Base-by-base conservation (phyloP, 768 basidiomycete genomes). In the Asterophora parasitica region DNA sequence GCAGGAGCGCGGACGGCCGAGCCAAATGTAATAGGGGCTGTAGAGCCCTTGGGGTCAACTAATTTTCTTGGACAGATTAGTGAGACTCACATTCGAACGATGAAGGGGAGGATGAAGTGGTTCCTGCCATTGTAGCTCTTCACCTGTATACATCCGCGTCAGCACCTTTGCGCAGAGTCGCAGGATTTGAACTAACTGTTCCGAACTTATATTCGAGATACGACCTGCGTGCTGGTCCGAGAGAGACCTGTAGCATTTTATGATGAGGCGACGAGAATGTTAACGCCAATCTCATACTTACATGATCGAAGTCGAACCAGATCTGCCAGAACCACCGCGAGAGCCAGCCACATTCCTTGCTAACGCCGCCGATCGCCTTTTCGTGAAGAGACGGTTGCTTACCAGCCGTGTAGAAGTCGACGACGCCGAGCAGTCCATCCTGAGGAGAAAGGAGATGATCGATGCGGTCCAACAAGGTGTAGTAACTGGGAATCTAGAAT, bases 161-260 rank as follows among this genome's bases (percentile, higher is more conserved):
- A 36, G n/a, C 41, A 7, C 20, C 33, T 13, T 40, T 7, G 16
- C 15, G 8, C 23, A 27, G 12, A 12, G 15, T 50, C 6, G 1
- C 20, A 16, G 9, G 34, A 44, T 7, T 19, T 20, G 26, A 23
- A 66, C 71, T 43, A 37, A 83, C 78, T 20, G 86, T 88, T 33
- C 85, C 85, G 64, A 88, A 88, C 48, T 78, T 79, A 64, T 88
- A 85, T 62, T 90, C 87, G 28, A 89, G 73, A 61, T 88, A 89
- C 44, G 83, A 79, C 15, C 84, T 73, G 28, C 85, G 66, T 20
- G 78, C 76, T 7, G 80, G 78, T 17, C 74, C 73, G 7, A 79
- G 62, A 12, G 72, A 77, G 30, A 81, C 64, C 68, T 71, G 33
- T 19, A 16, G 17, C 27, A 40, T 23, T 43, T 30, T 16, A 13